Evolutionary conservation across 2,329 filamentous ascomycete genomes (phyloP), one percentile per base, ranked within the genome.

Genomic region (Monosporascus sp.): DNA sequence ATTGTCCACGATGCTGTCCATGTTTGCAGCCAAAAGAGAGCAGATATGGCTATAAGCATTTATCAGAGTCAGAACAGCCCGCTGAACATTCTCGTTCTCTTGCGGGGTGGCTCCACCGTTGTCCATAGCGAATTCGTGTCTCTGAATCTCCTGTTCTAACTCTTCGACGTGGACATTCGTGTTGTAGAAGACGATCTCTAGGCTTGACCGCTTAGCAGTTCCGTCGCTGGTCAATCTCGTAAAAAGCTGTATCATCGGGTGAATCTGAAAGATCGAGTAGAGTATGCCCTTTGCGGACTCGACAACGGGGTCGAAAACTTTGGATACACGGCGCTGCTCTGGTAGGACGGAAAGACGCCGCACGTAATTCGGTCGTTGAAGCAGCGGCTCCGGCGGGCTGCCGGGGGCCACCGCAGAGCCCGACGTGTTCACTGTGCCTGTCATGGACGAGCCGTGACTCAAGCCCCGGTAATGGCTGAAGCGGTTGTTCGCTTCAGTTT

Each of bases 371-470:
- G 83, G 81, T 22, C 82, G 78, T 58, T 82, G 78, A 16, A 80
- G 72, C 27, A 76, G 74, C 2, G 78, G 74, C 45, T 86, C 83
- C 27, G 79, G 79, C 14, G 82, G 82, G 54, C 81, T 85, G 26
- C 74, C 74, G n/a, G 83, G 82, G 59, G 78, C 76, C 27, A 66
- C 69, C 14, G 70, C 65, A 55, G 67, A 66, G 37, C 56, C 63
- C 40, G 66, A 63, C n/a, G 73, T 69, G 37, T 66, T 61, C 5
- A 63, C 37, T 31, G 71, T 73, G 20, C 77, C 79, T 56, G 82
- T 80, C 80, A 87, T 86, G 7, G 84, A 85, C 31, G 84, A 87
- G n/a, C 84, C 84, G 58, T 87, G 83, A 58, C 84, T 87, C 38
- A 87, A 72, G 16, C 84, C 84, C 49, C 84, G 79, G 57, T 85